Percentiles rank a stretch among this genome's conserved stretches.
Evolutionary conservation across 192 early-diverging fungal genomes (phyloP).

Genomic region (Helicostylum pulchrum): DNA sequence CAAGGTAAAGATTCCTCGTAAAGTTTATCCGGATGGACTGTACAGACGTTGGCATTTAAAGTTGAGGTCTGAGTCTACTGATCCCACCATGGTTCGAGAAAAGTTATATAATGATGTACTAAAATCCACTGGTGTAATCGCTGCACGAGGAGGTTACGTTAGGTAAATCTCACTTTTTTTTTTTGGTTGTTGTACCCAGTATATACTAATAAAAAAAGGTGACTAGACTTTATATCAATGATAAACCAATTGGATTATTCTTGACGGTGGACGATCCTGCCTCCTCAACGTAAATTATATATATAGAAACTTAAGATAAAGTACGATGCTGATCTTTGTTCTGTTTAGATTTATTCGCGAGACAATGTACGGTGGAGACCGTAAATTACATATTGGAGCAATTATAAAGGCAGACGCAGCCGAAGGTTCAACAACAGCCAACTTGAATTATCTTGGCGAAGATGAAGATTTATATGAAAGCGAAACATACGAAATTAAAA

Average conservation of each 20-base stretch:
- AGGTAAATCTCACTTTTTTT: too few species aligned
- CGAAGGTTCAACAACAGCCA: conserved; percentile 31
- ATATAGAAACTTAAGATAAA: neutral
- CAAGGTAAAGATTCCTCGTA: conserved; percentile 35
- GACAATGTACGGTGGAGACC: conserved; percentile 32
- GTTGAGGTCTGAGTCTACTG: conserved; percentile 35
- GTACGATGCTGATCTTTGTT: too few species aligned
- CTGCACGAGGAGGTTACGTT: conserved; percentile 31
- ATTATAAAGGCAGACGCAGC: conserved; percentile 30
- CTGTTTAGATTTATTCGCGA: conserved; percentile 24
- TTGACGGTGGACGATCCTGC: conserved; percentile 34
- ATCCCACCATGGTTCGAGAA: conserved; percentile 43
- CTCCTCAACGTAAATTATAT: conserved; percentile 11
- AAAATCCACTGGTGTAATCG: conserved; percentile 34
- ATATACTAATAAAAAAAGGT: too few species aligned
- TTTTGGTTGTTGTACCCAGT: too few species aligned
- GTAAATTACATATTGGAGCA: conserved; percentile 21
- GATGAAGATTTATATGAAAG: conserved; percentile 22
- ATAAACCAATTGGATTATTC: conserved; percentile 35
- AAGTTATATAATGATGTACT: conserved; percentile 43
- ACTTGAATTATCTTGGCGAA: conserved; percentile 36
- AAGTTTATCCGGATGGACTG: conserved; percentile 27
- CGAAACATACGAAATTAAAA: conserved; percentile 35
- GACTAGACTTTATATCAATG: conserved; percentile 34
- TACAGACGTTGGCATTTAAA: conserved; percentile 36